Conservation (phyloP, 441 rosid genomes). For the Aquilaria agallochum region DNA sequence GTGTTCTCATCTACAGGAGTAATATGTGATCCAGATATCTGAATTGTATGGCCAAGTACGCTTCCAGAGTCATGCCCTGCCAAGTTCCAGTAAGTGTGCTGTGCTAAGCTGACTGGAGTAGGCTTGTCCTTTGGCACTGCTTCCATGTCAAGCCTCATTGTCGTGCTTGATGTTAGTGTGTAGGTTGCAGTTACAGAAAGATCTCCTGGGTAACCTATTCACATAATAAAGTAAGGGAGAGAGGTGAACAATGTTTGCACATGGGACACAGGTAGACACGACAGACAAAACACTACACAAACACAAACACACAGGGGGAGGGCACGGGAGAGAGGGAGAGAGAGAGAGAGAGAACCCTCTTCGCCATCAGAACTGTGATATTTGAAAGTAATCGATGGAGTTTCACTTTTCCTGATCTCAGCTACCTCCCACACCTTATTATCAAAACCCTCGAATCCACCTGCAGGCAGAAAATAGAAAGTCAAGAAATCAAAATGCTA, state of each 20-base stretch:
- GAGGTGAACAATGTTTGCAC: neutral
- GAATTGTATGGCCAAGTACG: conserved; percentile 65
- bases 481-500: neutral
- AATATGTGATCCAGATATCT: conserved; percentile 67
- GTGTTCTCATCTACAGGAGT: conserved; percentile 80
- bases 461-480: conserved; percentile 25
- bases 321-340: neutral
- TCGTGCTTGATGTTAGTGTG: conserved; percentile 58
- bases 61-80: conserved; percentile 75
- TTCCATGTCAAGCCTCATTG: conserved; percentile 90
- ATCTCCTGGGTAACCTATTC: conserved; percentile 81
- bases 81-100: conserved; percentile 94
- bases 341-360: conserved; percentile 45
- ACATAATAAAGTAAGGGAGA: conserved; percentile 2
- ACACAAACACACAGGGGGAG: neutral
- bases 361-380: conserved; percentile 75
- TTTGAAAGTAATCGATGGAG: conserved; percentile 67
- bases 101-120: conserved; percentile 84
- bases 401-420: conserved; percentile 51
- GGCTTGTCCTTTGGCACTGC: conserved; percentile 67
- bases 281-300: too few relatives aligned
- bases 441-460: conserved; percentile 86
- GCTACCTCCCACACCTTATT: conserved; percentile 71
- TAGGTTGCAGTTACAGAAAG: conserved; percentile 70
- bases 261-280: neutral